Percentiles rank a stretch among this genome's conserved stretches.
These are phyloP conservation scores for Ustilago shanxiensis DNA, from an alignment of 1,284 basidiomycete genomes.

Conservation along the genomic window DNA sequence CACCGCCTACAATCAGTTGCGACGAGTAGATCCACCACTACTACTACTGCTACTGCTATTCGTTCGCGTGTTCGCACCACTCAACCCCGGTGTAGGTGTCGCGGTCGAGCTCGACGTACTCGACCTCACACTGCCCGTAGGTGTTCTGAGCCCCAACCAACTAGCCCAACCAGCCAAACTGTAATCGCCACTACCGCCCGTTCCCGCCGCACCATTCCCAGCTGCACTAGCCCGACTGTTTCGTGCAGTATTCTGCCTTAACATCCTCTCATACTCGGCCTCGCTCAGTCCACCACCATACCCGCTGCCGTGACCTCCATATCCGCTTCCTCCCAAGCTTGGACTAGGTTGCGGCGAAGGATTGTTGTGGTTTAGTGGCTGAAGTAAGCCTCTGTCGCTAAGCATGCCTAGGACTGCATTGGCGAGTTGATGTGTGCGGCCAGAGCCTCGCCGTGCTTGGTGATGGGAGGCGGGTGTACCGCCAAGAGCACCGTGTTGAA, in stretches of 20 bases:
- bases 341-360: conserved; percentile 42
- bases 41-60: conserved; percentile 13
- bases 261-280: conserved; percentile 52
- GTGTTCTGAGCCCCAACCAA: conserved; percentile 31
- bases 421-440: conserved; percentile 54
- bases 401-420: conserved; percentile 62
- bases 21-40: conserved; percentile 2
- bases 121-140: not conserved
- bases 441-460: conserved; percentile 50
- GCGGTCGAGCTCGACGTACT: conserved; percentile 2
- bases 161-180: conserved; percentile 39
- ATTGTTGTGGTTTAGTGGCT: conserved; percentile 44
- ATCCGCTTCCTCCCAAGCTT: conserved; percentile 10
- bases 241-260: conserved; percentile 35
- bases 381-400: conserved; percentile 55
- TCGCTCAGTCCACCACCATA: conserved; percentile 39
- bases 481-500: conserved; percentile 37
- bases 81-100: not conserved
- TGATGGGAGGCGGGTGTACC: conserved; percentile 37
- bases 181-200: conserved; percentile 16
- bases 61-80: not conserved
- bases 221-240: conserved; percentile 22
- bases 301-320: conserved; percentile 28
- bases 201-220: not conserved
- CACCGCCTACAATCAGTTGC: not conserved